Evolutionary conservation across 1,284 basidiomycete species (phyloP), one percentile per base, ranked within the genome.

Genomic region (Trichosporon ovoides): DNA sequence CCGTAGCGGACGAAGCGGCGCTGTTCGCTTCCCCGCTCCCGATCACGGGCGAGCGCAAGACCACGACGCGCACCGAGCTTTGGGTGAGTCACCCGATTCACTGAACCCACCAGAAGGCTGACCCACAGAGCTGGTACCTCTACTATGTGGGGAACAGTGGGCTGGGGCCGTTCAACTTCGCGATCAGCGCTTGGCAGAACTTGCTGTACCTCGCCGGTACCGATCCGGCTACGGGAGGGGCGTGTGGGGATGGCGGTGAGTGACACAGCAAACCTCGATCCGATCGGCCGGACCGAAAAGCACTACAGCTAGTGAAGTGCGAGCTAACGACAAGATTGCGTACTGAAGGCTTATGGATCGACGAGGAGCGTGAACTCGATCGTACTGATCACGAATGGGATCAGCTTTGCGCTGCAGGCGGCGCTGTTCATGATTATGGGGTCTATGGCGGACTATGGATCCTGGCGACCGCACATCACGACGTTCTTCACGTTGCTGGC

Each of bases 401-500:
- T 68, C 40, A 51, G 60, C 20, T 68, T 68, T 34, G 66, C 64
- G 14, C 18, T 62, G 16, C 66, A 68, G 55, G 60, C 62, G 2
- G 62, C 59, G 19, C 38, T 61, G 14, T 62, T 64, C 49, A 56
- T 68, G 16, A 34, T 56, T n/a, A 20, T 68, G 22, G 66, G 66
- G 13, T 52, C 56, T 5, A 62, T 64, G 37, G 66, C 66, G 3
- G 66, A 68, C 55, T 68, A 63, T 38, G 66, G 66, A 16, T 60
- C 60, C 7, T 64, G 66, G 64, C 59, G 66, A 18, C 64, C 64
- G n/a, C 61, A 57, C 36, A 59, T 68, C 46, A 81, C 91, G 10
- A 80, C 90, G 18, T 80, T 80, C 19, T 78, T 88, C 31, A 91
- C 89, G 0, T 74, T 86, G 28, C 80, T 92, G 13, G 88, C 87